Conservation (phyloP, 106 monocot species). For the Allium sativum region DNA sequence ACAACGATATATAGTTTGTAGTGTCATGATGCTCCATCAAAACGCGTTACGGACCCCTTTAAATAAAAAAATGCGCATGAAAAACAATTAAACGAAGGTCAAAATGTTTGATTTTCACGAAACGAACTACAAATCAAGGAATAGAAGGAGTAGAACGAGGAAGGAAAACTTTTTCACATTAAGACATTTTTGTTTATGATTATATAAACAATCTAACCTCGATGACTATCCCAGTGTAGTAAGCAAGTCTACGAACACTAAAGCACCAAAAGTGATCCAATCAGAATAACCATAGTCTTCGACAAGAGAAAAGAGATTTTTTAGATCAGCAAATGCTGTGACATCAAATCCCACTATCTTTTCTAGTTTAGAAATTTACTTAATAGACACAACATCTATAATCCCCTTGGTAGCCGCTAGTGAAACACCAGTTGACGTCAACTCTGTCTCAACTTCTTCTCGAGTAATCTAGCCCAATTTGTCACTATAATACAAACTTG, state of each 20-base stretch:
- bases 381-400: conserved; percentile 69
- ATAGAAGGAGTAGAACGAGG: too few species aligned
- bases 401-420: conserved; percentile 71
- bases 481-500: conserved; percentile 75
- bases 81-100: too few species aligned
- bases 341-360: conserved; percentile 72
- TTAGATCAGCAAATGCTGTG: conserved; percentile 91
- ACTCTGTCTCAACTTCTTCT: conserved; percentile 85
- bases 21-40: too few species aligned
- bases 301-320: conserved; percentile 78
- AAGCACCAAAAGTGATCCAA: conserved; percentile 96
- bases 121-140: too few species aligned
- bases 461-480: conserved; percentile 78
- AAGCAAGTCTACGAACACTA: conserved; percentile 97
- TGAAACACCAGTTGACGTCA: conserved; percentile 47
- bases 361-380: conserved; percentile 79
- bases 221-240: conserved; percentile 96
- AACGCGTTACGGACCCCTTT: too few species aligned
- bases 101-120: too few species aligned
- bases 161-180: too few species aligned
- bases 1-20: too few species aligned
- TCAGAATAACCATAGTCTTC: conserved; percentile 84
- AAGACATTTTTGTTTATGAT: too few species aligned
- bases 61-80: too few species aligned
- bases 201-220: conserved; percentile 82